phyloP scores from a whole-genome alignment of 495 filamentous ascomycete species.

The Apodospora peruviana region DNA sequence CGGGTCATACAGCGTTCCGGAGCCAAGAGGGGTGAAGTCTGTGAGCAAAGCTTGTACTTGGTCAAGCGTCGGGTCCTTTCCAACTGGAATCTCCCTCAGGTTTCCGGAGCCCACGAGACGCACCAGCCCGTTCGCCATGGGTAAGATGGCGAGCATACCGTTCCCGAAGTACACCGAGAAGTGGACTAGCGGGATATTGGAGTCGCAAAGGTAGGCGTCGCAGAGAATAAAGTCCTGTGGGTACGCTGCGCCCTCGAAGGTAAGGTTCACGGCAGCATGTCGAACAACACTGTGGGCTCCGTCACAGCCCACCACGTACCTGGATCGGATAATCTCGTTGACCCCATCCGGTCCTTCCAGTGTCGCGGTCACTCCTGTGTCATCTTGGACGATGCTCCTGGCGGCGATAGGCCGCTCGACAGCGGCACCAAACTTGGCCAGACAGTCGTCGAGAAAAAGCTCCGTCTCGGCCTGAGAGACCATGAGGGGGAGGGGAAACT shows the following conservation, averaged over 20 bases:
- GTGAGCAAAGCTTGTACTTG: conserved; percentile 25
- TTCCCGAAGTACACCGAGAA: conserved; percentile 21
- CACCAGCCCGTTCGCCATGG: conserved; percentile 20
- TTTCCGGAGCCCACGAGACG: conserved; percentile 25
- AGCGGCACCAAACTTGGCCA: conserved; percentile 23
- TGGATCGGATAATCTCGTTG: conserved; percentile 24
- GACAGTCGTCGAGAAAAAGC: conserved; percentile 29
- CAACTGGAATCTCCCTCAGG: not conserved
- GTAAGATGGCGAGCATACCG: conserved; percentile 25
- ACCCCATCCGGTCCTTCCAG: conserved; percentile 17
- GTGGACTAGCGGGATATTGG: conserved; percentile 22
- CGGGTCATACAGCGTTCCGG: conserved; percentile 25
- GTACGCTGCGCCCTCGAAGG: conserved; percentile 37
- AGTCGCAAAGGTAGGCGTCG: conserved; percentile 32
- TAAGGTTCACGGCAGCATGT: conserved; percentile 28
- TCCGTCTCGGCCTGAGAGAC: conserved; percentile 40
- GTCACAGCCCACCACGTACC: conserved; percentile 43
- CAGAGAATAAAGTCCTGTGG: conserved; percentile 41
- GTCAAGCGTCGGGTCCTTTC: conserved; percentile 21
- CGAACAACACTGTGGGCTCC: conserved; percentile 40
- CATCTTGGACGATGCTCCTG: conserved; percentile 27
- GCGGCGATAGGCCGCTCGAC: conserved; percentile 33
- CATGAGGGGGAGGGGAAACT: conserved; percentile 31
- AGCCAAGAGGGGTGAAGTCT: conserved; percentile 23
- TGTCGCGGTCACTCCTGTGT: conserved; percentile 24